These are phyloP conservation scores for Lachancea quebecensis DNA, from an alignment of 805 yeast genomes.

Conservation along the genomic window DNA sequence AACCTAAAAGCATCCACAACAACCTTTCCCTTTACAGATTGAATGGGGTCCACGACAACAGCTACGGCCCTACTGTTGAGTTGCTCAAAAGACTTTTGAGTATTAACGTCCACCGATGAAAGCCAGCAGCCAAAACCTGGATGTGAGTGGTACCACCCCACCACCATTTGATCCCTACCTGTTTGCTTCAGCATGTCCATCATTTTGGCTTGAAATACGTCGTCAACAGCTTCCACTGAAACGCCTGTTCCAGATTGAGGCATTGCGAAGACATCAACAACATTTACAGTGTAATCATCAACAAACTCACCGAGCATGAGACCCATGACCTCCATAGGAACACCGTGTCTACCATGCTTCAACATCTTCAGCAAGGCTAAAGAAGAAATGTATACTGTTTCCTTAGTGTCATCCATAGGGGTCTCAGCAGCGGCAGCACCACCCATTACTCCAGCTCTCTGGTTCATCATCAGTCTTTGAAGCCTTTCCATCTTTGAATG, in stretches of 20 bases:
- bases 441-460: constrained; percentile 37
- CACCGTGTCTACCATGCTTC: constrained; percentile 93
- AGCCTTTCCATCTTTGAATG: constrained; percentile 34
- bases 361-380: constrained; percentile 93
- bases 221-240: constrained; percentile 98
- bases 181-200: constrained; percentile 99
- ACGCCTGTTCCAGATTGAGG: constrained; percentile 99
- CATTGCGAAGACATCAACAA: constrained; percentile 98
- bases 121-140: constrained; percentile 99
- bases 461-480: constrained; percentile 37
- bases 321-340: constrained; percentile 91
- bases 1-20: constrained; percentile 97
- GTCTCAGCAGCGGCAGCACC: constrained; percentile 56
- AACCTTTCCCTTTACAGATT: constrained; percentile 96
- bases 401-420: constrained; percentile 88
- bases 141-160: constrained; percentile 99
- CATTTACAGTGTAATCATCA: constrained; percentile 95
- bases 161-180: constrained; percentile 98
- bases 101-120: constrained; percentile 93
- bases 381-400: constrained; percentile 93
- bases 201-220: constrained; percentile 97
- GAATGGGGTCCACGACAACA: constrained; percentile 97
- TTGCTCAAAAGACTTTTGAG: constrained; percentile 97
- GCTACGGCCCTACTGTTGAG: constrained; percentile 95
- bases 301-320: constrained; percentile 97